Base-by-base conservation (phyloP, 805 yeast genomes). In the Lipomyces sp. region DNA sequence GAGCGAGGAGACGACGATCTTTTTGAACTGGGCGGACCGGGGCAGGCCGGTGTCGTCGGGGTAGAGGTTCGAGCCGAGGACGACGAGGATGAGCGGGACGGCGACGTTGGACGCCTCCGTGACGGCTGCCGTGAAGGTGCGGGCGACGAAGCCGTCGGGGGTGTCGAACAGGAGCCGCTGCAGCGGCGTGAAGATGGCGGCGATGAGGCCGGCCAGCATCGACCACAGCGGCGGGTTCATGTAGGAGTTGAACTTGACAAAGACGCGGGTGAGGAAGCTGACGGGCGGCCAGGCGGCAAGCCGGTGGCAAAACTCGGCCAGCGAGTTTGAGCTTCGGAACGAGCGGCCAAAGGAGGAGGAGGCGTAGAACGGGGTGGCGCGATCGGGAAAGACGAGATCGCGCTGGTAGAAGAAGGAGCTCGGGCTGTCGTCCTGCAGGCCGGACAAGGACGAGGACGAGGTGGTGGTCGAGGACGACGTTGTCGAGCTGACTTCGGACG, bases 221-320 rank as follows among this genome's bases (percentile, higher is more conserved):
- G 86, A 74, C 70, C 80, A 81, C 50, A 81, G 68, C 4, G 86
- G 86, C 2, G 84, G 83, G 63, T 81, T 81, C 85, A 81, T 81
- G 63, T 76, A 77, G 31, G 61, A 53, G 47, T 66, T 56, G 34
- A 73, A 13, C 6, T 21, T 50, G 23, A 3, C 14, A 2, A 43
- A 28, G n/a, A 51, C n/a, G 21, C n/a, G 26, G 22, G 13, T 11
- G 14, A 34, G 10, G 14, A 40, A 3, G 13, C 24, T 23, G 4
- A 29, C 43, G 8, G 23, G 22, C 11, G 43, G 33, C 7, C 21
- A 18, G 18, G 45, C 39, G 13, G 14, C 10, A 8, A 44, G 16
- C 26, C 35, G 45, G 22, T 31, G 28, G 11, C 28, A 13, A 14
- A 35, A 42, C 8, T 14, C 38, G 21, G n/a, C 33, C 19, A 22